Conservation (phyloP, 139 green algal species). For the Axilococcus clingmanii region DNA sequence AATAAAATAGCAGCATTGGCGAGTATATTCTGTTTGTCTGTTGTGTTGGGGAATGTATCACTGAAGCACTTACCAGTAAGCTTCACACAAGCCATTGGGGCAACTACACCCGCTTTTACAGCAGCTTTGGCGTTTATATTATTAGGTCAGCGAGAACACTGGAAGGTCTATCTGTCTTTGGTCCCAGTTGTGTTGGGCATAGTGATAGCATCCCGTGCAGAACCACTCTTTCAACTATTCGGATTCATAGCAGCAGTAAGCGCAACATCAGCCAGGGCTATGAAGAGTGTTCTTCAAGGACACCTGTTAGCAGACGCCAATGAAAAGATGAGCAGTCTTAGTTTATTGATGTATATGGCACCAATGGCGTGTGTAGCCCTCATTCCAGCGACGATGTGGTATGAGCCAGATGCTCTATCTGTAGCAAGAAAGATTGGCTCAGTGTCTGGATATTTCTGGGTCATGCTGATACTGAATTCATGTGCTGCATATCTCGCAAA, state of each 20-base stretch:
- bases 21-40: constrained; percentile 73
- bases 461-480: constrained; percentile 69
- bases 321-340: constrained; percentile 85
- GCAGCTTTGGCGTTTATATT: constrained; percentile 67
- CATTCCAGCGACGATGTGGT: constrained; percentile 50
- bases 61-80: constrained; percentile 80
- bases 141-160: constrained; percentile 39
- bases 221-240: constrained; percentile 78
- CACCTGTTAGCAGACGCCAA: constrained; percentile 56
- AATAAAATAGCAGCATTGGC: constrained; percentile 69
- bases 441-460: constrained; percentile 37
- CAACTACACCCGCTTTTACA: constrained; percentile 93
- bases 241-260: constrained; percentile 72
- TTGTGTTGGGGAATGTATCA: constrained; percentile 86
- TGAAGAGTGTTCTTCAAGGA: constrained; percentile 74
- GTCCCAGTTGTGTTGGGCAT: constrained; percentile 84
- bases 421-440: constrained; percentile 13
- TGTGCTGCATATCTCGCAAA: constrained; percentile 91
- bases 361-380: constrained; percentile 57
- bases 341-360: constrained; percentile 89
- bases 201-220: constrained; percentile 71
- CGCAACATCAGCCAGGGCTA: constrained; percentile 57
- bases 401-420: constrained; percentile 48
- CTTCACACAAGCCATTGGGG: constrained; percentile 91
- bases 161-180: constrained; percentile 70